Evolutionary conservation across 257 asterid genomes (phyloP).

Genomic region (Forsythia suspensa): DNA sequence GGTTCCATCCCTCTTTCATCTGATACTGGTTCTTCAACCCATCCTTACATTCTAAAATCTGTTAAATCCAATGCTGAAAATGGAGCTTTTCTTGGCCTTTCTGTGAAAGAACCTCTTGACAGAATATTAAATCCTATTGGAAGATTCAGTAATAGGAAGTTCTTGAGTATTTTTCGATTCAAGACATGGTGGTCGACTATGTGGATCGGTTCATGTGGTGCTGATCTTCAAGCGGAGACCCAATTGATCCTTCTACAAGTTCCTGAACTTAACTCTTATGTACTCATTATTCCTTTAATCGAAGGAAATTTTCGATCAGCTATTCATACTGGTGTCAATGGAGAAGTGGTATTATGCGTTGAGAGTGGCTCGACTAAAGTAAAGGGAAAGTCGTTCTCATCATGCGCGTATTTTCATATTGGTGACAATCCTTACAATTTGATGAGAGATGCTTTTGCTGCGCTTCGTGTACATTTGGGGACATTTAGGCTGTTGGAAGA

Average conservation of each 20-base stretch:
- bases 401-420: constrained; percentile 30
- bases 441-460: constrained; percentile 32
- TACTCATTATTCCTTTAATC: constrained; percentile 35
- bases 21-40: constrained; percentile 17
- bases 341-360: constrained; percentile 25
- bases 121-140: constrained; percentile 42
- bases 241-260: constrained; percentile 35
- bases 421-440: constrained; percentile 39
- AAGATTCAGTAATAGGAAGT: constrained; percentile 28
- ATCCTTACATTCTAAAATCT: constrained; percentile 19
- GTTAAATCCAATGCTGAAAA: constrained; percentile 31
- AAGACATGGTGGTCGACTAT: constrained; percentile 56
- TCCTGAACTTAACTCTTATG: constrained; percentile 35
- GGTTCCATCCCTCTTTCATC: constrained; percentile 24
- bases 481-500: constrained; percentile 42
- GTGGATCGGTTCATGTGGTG: constrained; percentile 44
- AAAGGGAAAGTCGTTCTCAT: constrained; percentile 26
- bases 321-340: constrained; percentile 34
- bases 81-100: constrained; percentile 41
- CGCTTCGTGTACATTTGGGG: constrained; percentile 35
- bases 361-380: constrained; percentile 51
- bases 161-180: constrained; percentile 45
- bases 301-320: constrained; percentile 42
- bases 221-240: constrained; percentile 47
- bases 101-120: constrained; percentile 27